phyloP scores from a whole-genome alignment of 1,284 basidiomycete genomes.

The Marasmius fiardii region DNA sequence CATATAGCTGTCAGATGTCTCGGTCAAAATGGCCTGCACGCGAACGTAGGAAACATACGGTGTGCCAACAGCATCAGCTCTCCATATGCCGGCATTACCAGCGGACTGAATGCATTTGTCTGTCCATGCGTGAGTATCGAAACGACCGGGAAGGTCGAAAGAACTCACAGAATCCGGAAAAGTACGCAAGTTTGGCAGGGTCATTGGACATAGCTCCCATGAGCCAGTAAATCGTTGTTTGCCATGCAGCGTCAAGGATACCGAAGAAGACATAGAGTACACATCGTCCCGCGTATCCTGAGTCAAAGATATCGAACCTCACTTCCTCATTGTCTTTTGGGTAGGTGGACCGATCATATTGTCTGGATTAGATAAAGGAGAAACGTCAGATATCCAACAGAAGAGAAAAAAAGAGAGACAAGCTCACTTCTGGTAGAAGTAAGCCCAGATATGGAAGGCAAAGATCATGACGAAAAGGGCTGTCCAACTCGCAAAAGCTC shows the following conservation, averaged over 20 bases:
- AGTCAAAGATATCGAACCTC: constrained; percentile 54
- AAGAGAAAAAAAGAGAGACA: neutral
- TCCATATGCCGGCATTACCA: constrained; percentile 50
- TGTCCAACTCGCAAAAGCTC: constrained; percentile 64
- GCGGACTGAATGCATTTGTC: constrained; percentile 57
- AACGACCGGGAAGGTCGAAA: constrained; percentile 7
- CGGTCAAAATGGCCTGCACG: neutral
- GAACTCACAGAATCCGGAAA: constrained; percentile 45
- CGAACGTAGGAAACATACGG: constrained; percentile 32
- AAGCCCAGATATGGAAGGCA: constrained; percentile 64
- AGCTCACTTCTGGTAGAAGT: constrained; percentile 62
- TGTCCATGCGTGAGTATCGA: constrained; percentile 16
- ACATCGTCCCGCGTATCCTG: constrained; percentile 46
- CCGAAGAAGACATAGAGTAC: constrained; percentile 62
- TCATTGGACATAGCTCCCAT: constrained; percentile 63
- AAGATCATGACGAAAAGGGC: constrained; percentile 60
- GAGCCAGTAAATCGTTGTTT: constrained; percentile 51
- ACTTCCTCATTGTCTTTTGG: constrained; percentile 22
- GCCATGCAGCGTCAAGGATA: constrained; percentile 55
- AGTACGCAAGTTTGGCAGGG: constrained; percentile 51
- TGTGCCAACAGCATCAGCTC: constrained; percentile 39
- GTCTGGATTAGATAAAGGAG: constrained; percentile 27
- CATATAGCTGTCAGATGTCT: constrained; percentile 37
- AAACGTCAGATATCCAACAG: neutral
- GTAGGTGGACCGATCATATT: constrained; percentile 55